Evolutionary conservation across 139 green algal species (phyloP).

Genomic region (Picochlorum costavermella): DNA sequence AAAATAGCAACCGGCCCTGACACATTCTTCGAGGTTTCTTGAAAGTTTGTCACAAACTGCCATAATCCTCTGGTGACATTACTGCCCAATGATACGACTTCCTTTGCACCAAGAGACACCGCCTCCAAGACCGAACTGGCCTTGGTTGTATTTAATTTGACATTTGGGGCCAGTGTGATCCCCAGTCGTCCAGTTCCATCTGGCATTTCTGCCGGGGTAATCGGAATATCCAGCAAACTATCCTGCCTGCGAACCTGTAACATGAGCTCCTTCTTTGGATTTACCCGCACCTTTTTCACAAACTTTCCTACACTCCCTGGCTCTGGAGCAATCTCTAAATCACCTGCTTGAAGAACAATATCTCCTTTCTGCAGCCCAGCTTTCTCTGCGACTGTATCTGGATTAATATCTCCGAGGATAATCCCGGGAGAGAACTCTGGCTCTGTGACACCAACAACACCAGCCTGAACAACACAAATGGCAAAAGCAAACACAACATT

Average conservation of each 20-base stretch:
- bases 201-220: conserved; percentile 23
- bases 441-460: conserved; percentile 57
- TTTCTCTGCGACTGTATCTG: conserved; percentile 37
- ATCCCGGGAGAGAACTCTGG: conserved; percentile 68
- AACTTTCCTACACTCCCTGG: conserved; percentile 32
- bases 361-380: conserved; percentile 65
- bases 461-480: conserved; percentile 74
- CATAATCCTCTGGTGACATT: conserved; percentile 43
- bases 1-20: conserved; percentile 93
- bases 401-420: conserved; percentile 46
- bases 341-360: conserved; percentile 59
- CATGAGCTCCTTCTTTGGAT: conserved; percentile 24
- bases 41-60: conserved; percentile 72
- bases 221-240: conserved; percentile 18
- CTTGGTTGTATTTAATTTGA: conserved; percentile 4
- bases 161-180: conserved; percentile 72
- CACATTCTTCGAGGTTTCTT: conserved; percentile 42
- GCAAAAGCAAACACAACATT: conserved; percentile 86
- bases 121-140: background rate
- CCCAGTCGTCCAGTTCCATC: conserved; percentile 78
- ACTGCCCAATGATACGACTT: conserved; percentile 8
- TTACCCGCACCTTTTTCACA: conserved; percentile 55
- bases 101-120: background rate
- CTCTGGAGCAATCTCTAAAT: conserved; percentile 28
- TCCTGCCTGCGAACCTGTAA: conserved; percentile 23